Percentiles rank a stretch among this genome's conserved stretches.
phyloP scores from a whole-genome alignment of 2,329 filamentous ascomycete species.

The Beauveria pseudobassiana region DNA sequence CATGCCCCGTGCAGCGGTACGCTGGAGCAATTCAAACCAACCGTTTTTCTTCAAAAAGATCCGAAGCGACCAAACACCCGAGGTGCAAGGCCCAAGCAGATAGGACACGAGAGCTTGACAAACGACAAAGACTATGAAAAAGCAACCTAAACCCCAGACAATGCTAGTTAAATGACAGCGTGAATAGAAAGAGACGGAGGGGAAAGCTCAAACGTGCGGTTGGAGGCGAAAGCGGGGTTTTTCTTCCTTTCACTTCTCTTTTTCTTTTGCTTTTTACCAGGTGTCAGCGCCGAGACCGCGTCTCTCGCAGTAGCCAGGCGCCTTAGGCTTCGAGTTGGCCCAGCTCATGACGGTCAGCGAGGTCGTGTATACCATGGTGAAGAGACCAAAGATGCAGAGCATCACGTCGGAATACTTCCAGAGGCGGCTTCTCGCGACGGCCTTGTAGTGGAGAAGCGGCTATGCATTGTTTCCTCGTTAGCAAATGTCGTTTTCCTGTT shows the following conservation, averaged over 20 bases:
- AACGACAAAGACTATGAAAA: neutral
- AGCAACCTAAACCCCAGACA: constrained; percentile 6
- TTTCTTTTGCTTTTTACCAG: neutral
- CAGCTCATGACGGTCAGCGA: constrained; percentile 79
- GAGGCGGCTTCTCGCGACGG: constrained; percentile 60
- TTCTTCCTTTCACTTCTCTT: no score
- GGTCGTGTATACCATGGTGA: constrained; percentile 91
- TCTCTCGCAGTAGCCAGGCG: constrained; percentile 49
- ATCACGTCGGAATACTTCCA: constrained; percentile 66
- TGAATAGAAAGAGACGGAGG: neutral
- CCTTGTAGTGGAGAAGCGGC: constrained; percentile 85
- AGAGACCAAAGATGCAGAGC: constrained; percentile 72
- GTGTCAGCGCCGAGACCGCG: constrained; percentile 16
- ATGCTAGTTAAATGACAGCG: constrained; percentile 8
- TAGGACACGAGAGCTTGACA: neutral
- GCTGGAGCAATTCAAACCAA: neutral
- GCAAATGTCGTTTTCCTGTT: constrained; percentile 8
- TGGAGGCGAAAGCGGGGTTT: neutral
- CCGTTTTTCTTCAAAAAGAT: neutral
- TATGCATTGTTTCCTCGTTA: constrained; percentile 34
- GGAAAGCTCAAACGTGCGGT: neutral
- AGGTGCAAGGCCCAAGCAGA: neutral
- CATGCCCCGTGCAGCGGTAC: neutral
- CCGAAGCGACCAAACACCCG: neutral
- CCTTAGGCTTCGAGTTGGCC: constrained; percentile 50